Conservation (phyloP, 2,329 filamentous ascomycete genomes). For the Dendrostoma leiphaemia region DNA sequence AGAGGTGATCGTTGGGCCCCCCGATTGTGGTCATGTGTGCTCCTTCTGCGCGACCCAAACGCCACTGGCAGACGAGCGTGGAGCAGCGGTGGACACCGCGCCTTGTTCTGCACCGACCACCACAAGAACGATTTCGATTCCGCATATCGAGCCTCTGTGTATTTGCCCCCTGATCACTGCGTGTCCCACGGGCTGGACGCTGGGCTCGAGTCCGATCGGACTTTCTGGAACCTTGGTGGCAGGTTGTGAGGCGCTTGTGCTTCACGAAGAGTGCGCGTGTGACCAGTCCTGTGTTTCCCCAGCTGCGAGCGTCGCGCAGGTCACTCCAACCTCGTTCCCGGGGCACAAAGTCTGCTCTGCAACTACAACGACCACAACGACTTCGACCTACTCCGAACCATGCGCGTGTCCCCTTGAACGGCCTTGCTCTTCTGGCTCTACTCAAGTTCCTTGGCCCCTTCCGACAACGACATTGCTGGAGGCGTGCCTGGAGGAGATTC, state of each 20-base stretch:
- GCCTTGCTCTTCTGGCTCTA: background rate
- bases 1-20: background rate
- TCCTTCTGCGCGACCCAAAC: background rate
- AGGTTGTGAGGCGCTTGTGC: background rate
- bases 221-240: background rate
- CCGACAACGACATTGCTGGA: background rate
- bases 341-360: constrained; percentile 1
- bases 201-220: background rate
- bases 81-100: background rate
- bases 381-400: background rate
- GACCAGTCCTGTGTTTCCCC: background rate
- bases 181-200: background rate
- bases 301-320: background rate
- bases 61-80: background rate
- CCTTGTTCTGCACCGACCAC: background rate
- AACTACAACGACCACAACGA: background rate
- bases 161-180: background rate
- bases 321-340: background rate
- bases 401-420: background rate
- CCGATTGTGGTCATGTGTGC: background rate
- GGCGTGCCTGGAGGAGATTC: background rate
- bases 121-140: background rate
- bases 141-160: background rate
- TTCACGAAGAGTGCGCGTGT: background rate
- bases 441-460: background rate